Conservation (phyloP, 345 rosid species). For the Salix caprea region DNA sequence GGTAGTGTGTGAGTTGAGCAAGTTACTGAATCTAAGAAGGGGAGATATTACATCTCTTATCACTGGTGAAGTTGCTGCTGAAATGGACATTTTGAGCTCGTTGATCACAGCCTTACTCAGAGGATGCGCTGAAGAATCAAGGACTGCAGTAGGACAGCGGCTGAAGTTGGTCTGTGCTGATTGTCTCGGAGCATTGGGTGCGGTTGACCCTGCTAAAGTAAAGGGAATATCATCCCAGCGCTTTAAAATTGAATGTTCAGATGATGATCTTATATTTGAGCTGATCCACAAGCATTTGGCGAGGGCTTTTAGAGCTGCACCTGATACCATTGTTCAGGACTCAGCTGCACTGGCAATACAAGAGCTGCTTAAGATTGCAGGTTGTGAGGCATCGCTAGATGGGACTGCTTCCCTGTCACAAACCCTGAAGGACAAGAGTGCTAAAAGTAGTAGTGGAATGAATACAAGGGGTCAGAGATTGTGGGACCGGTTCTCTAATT, state of each 20-base stretch:
- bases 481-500: constrained; percentile 90
- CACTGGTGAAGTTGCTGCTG: constrained; percentile 66
- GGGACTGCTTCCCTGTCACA: constrained; percentile 46
- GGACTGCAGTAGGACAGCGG: constrained; percentile 83
- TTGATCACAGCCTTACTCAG: constrained; percentile 74
- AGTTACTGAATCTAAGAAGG: constrained; percentile 63
- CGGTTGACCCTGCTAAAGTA: constrained; percentile 96
- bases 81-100: constrained; percentile 79
- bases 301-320: constrained; percentile 97
- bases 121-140: constrained; percentile 98
- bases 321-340: constrained; percentile 87
- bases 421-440: constrained; percentile 30
- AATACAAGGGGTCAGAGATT: constrained; percentile 76
- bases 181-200: constrained; percentile 95
- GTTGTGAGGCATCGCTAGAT: constrained; percentile 92
- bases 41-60: constrained; percentile 72
- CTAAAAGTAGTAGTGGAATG: constrained; percentile 37
- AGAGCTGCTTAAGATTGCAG: constrained; percentile 90
- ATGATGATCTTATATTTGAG: constrained; percentile 96
- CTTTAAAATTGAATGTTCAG: constrained; percentile 94
- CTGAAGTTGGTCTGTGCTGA: constrained; percentile 87
- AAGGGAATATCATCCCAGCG: constrained; percentile 64
- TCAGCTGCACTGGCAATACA: constrained; percentile 98
- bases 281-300: constrained; percentile 87
- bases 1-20: constrained; percentile 90